Base-by-base conservation (phyloP, 2,329 filamentous ascomycete species). In the Diaporthe sp. region DNA sequence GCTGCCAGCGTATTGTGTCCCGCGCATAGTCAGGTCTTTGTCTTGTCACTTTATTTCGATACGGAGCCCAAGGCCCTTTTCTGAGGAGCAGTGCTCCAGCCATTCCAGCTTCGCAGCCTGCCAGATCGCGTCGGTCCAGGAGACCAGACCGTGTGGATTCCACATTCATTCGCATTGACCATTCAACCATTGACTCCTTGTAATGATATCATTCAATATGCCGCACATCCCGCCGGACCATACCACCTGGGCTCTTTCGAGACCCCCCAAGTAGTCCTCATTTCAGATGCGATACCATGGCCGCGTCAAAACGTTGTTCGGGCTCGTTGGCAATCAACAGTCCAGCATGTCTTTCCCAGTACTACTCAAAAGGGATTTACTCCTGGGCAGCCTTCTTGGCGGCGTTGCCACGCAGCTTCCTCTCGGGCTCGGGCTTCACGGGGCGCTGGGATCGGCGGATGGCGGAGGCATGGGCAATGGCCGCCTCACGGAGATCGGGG, bases 401-500 rank as follows among this genome's bases (percentile, higher is more conserved):
- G 90, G 95, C 95, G 80, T 89, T 89, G 81, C 96, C 95, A 83
- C 95, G 91, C 81, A 89, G 89, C 92, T 98, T 97, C 83, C 86
- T 84, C 87, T 92, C 92, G 81, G 91, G 91, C 78, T 88, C 87
- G 77, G 93, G 90, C 93, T 97, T 97, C 87, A 93, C 92, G 81
- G 93, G 88, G 85, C 90, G 90, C 91, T 97, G 94, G 81, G 94
- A 92, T 83, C 90, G 89, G 86, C 93, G 94, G 89, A 98, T 91
- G 82, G 95, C 95, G 82, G 93, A 95, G 84, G 94, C 95, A 83
- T 97, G 95, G 87, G 95, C 89, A 83, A 98, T 93, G 82, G 96
- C 96, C 82, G 89, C 89, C 83, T 91, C 87, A 81, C 93, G 93
- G 86, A 96, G 90, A 85, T 96, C 94, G 82, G 90, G 82, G 82